Evolutionary conservation across 352 stramenopile genomes (phyloP), one percentile per base, ranked within the genome.

Genomic region (Pythium diclinum): DNA sequence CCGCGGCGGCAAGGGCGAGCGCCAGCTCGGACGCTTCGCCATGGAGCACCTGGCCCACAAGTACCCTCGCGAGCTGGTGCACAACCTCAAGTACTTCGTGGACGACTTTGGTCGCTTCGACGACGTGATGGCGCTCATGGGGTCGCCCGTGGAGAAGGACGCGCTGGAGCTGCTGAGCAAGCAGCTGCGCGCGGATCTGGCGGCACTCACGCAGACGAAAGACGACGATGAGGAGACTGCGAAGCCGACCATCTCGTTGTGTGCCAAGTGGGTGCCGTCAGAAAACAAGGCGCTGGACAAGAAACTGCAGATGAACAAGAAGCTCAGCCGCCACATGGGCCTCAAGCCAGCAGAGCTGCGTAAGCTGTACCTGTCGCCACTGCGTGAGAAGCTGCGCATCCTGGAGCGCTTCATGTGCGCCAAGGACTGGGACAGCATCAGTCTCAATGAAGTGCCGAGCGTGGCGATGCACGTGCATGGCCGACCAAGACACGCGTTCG

Each of bases 211-310:
- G 59, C n/a, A 59, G 11, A 21, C 32, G 6, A 16, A 49, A 30
- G 23, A 52, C 6, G 51, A 54, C 1, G 42, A 30, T 3, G 30
- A n/a, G 11, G 40, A 38, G 34, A 21, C 10, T 11, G 16, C 42
- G 11, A 23, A 38, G 21, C 38, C 21, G 1, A 9, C 19, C 47
- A 65, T 85, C 55, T 83, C 74, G 38, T 47, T 83, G 16, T 83
- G 75, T 44, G 78, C 78, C 61, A 87, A 87, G 71, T 87, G 78
- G 78, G 49, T 87, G 25, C 78, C 78, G 28, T 83, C 74, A 0
- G 76, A 87, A 54, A 79, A 81, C n/a, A 87, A 87, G 46, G 60
- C 72, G 21, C 67, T 79, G 19, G 78, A 87, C 74, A 82, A 78
- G 67, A 77, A 76, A 61, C 62, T 72, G 13, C 49, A 66, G 56